These are phyloP conservation scores for Physaria fendleri DNA, from an alignment of 345 rosid genomes.

Conservation along the genomic window DNA sequence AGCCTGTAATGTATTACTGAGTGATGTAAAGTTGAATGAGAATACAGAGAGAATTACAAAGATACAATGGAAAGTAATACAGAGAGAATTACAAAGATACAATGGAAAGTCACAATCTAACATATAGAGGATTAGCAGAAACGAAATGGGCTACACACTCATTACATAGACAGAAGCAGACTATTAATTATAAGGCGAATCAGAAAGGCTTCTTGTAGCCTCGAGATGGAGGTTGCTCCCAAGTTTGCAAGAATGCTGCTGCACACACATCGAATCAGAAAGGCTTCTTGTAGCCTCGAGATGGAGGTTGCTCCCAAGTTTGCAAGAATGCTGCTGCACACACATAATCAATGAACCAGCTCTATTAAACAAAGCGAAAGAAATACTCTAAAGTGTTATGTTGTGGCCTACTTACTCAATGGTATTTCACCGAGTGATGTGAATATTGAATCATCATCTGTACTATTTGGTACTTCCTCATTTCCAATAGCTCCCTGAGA, in stretches of 20 bases:
- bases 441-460: slow-evolving; percentile 86
- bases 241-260: slow-evolving; percentile 76
- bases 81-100: too few species aligned
- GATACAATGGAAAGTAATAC: too few species aligned
- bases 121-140: slow-evolving; percentile 14
- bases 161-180: neutral
- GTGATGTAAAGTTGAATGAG: neutral
- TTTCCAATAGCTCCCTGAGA: slow-evolving; percentile 28
- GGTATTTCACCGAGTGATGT: slow-evolving; percentile 99
- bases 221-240: slow-evolving; percentile 76
- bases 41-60: slow-evolving; percentile 6
- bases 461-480: slow-evolving; percentile 19
- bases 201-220: slow-evolving; percentile 76
- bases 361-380: neutral
- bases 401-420: slow-evolving; percentile 55
- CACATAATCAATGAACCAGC: neutral
- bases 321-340: slow-evolving; percentile 73
- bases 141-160: slow-evolving; percentile 10
- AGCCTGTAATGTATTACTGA: too few species aligned
- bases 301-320: slow-evolving; percentile 74
- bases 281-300: slow-evolving; percentile 68
- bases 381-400: neutral
- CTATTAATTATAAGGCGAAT: slow-evolving; percentile 14
- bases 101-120: slow-evolving; percentile 3
- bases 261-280: too few species aligned